Evolutionary conservation across 2,329 filamentous ascomycete species (phyloP), one percentile per base, ranked within the genome.

Genomic region (Cladosporium austrohemisphaericum): DNA sequence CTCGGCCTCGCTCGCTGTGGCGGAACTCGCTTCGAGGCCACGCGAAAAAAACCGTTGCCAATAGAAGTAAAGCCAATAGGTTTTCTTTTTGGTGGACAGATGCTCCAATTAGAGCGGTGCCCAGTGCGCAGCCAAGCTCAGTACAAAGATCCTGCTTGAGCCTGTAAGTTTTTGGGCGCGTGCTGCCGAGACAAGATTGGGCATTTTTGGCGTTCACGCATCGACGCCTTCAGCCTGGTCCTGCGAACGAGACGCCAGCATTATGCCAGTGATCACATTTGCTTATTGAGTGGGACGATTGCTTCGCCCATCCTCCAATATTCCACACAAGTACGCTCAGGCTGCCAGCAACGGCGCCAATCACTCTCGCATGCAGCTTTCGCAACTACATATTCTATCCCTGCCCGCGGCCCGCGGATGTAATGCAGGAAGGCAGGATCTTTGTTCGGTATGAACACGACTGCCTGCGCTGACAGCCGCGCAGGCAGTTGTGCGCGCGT

Each of bases 31-130:
- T 33, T 38, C 18, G 8, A n/a, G 14, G 13, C 44, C 44, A 47
- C 44, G 44, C 44, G 44, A 47, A 25, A 33, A 31, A 16, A 14
- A 16, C 44, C 44, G 44, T 38, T 47, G 44, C 44, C 44, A 47
- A 47, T 38, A 31, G 16, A 23, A 11, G 16, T 14, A 23, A 38
- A 38, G 36, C 36, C 19, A 38, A 13, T 18, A 28, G 20, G n/a
- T 31, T 13, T 41, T 8, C 18, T 13, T 20, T 19, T 11, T 28
- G n/a, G 38, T 18, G 10, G 26, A 22, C 16, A 28, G 25, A 29
- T 28, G 18, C n/a, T 28, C 26, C 14, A 23, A 26, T 16, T 23
- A 40, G n/a, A 40, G 23, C 23, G 8, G 23, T 23, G 23, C 36
- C 36, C 9, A n/a, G 14, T 38, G 29, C 37, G 22, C 20, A 20